Evolutionary conservation across 768 basidiomycete species (phyloP).

Genomic region (Xerocomus brunneocitrinus): DNA sequence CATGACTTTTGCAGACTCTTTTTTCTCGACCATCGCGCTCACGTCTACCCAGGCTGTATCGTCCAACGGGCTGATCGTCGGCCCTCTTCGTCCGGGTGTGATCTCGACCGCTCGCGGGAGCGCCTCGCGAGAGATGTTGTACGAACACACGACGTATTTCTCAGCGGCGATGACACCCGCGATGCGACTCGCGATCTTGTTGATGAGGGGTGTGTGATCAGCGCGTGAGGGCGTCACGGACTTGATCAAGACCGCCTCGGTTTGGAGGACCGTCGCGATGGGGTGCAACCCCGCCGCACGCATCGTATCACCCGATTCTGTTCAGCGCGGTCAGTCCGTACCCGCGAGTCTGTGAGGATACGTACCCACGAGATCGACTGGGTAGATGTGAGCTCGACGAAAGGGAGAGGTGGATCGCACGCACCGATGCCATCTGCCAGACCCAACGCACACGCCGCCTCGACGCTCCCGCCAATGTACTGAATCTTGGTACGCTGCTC

Average conservation of each 20-base stretch:
- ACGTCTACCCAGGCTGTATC: slow-evolving; percentile 87
- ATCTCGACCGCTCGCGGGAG: slow-evolving; percentile 60
- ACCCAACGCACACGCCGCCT: slow-evolving; percentile 95
- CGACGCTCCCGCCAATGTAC: slow-evolving; percentile 96
- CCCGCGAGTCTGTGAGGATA: slow-evolving; percentile 22
- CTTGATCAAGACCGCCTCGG: slow-evolving; percentile 92
- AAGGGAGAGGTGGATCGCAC: slow-evolving; percentile 17
- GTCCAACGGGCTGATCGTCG: slow-evolving; percentile 84
- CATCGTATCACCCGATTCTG: slow-evolving; percentile 99
- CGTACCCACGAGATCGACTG: slow-evolving; percentile 89
- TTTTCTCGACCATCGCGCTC: slow-evolving; percentile 89
- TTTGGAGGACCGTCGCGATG: slow-evolving; percentile 81
- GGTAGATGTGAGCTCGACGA: neutral
- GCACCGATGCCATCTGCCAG: slow-evolving; percentile 94
- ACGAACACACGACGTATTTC: slow-evolving; percentile 87
- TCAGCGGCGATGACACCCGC: slow-evolving; percentile 86
- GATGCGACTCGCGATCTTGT: slow-evolving; percentile 80
- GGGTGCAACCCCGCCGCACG: slow-evolving; percentile 93
- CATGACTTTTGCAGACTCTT: slow-evolving; percentile 76
- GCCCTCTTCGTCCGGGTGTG: slow-evolving; percentile 86
- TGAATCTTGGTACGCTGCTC: slow-evolving; percentile 75
- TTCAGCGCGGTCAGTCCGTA: neutral
- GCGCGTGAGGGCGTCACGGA: slow-evolving; percentile 62
- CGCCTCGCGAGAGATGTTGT: slow-evolving; percentile 73
- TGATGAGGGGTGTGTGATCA: slow-evolving; percentile 61